Percentiles rank a stretch among this genome's conserved stretches.
Evolutionary conservation across 1,139 yeast genomes (phyloP).

Genomic region (Kurtzmaniella natalensis): DNA sequence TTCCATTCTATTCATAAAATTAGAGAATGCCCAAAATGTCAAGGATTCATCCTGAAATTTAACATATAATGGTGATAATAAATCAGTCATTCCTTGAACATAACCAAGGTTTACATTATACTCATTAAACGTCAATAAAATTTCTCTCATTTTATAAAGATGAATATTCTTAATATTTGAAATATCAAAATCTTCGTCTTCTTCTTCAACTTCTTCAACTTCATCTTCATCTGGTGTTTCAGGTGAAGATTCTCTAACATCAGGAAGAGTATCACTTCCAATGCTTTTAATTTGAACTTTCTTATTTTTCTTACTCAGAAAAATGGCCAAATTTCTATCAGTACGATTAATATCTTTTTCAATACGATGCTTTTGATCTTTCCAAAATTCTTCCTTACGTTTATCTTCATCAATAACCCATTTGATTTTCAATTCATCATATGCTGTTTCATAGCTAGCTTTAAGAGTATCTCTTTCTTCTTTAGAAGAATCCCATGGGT

Average conservation of each 20-base stretch:
- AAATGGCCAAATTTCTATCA: constrained; percentile 70
- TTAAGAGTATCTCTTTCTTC: constrained; percentile 62
- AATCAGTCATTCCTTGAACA: constrained; percentile 97
- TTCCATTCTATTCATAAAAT: constrained; percentile 94
- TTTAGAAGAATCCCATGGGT: constrained; percentile 79
- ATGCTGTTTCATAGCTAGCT: constrained; percentile 58
- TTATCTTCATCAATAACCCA: constrained; percentile 64
- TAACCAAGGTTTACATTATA: constrained; percentile 82
- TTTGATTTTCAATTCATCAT: constrained; percentile 57
- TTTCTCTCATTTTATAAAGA: constrained; percentile 66
- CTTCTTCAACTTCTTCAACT: constrained; percentile 35
- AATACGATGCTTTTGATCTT: constrained; percentile 81
- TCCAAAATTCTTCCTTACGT: constrained; percentile 69
- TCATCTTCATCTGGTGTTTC: constrained; percentile 44
- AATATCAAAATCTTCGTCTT: constrained; percentile 44
- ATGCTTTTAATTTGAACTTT: constrained; percentile 13
- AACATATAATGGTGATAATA: constrained; percentile 81
- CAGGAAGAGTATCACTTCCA: constrained; percentile 18
- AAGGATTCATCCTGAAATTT: constrained; percentile 72
- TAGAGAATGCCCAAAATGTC: constrained; percentile 84
- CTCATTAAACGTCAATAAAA: constrained; percentile 81
- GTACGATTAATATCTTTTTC: constrained; percentile 94
- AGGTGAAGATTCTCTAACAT: constrained; percentile 25
- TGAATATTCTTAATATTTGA: constrained; percentile 62
- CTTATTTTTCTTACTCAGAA: constrained; percentile 41